Conservation (phyloP, 495 filamentous ascomycete species). For the Chaetomium fimeti region DNA sequence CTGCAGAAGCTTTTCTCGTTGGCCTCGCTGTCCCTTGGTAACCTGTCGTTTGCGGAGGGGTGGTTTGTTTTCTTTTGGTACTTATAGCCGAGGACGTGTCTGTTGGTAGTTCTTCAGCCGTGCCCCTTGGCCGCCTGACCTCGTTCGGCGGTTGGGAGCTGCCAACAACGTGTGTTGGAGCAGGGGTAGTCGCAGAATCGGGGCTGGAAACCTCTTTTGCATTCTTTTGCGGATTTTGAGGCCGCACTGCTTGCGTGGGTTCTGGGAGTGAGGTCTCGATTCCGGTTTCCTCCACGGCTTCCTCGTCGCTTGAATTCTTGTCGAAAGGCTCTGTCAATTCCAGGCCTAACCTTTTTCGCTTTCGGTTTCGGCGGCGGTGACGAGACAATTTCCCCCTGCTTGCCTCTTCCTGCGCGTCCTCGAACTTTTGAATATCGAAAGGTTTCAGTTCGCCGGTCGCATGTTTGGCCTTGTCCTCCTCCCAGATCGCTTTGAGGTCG, state of each 20-base stretch:
- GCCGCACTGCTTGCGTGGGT: not conserved
- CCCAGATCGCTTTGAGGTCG: conserved; percentile 54
- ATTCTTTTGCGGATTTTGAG: conserved; percentile 9
- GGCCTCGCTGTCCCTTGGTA: conserved; percentile 37
- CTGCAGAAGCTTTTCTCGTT: not conserved
- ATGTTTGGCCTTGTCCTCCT: conserved; percentile 49
- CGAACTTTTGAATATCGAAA: conserved; percentile 53
- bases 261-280: not conserved
- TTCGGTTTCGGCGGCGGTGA: conserved; percentile 50
- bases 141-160: not conserved
- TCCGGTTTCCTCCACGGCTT: conserved; percentile 23
- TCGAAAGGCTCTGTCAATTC: conserved; percentile 28
- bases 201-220: conserved; percentile 13
- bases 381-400: conserved; percentile 40
- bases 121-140: not conserved
- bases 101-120: not conserved
- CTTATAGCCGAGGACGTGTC: not conserved
- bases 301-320: conserved; percentile 23
- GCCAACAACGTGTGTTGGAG: not conserved
- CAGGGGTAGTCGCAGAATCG: not conserved
- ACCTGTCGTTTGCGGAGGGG: conserved; percentile 23
- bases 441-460: conserved; percentile 37
- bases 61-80: conserved; percentile 10
- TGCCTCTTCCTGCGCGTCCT: conserved; percentile 34
- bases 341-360: conserved; percentile 42